Base-by-base conservation (phyloP, 257 asterid genomes). In the Scutellaria barbata region DNA sequence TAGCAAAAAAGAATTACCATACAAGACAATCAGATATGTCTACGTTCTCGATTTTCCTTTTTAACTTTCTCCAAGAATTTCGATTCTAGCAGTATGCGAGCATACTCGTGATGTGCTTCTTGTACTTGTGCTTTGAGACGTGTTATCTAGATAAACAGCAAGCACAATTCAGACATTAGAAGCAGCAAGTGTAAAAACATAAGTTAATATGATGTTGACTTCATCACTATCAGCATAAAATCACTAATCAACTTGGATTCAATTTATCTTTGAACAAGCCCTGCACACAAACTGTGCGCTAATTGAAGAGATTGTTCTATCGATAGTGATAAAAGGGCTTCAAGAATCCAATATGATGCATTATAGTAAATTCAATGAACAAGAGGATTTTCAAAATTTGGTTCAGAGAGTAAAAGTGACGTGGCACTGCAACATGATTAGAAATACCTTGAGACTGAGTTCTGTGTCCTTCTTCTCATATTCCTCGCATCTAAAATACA, bases 361-460 rank as follows among this genome's bases (percentile, higher is more conserved):
- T 18, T 40, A 30, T 75, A 51, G 17, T 17, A 8, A 3, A 35
- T 43, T 45, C 66, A 8, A n/a, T 63, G 50, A 74, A 43, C 8
- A 5, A 60, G 18, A 17, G 43, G 25, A 46, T 39, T 50, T 67
- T 10, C n/a, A 33, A 46, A 37, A 14, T 37, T 14, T 41, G 9
- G 9, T 6, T 14, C 14, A 6, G 50, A 61, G 47, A 61, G 67
- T 0, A 55, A 57, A 64, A 51, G 69, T 1, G 20, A 33, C n/a
- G 7, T 51, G 18, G 64, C 53, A 63, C 13, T 37, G 51, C 13
- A 9, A 52, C 37, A n/a, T 30, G 37, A 46, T 33, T 63, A 10
- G 59, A 37, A 47, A 37, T 83, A 93, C 98, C 97, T 86, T 90
- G 72, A 55, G 76, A 83, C 77, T 81, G 58, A 85, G 88, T 73